Evolutionary conservation across 2,329 filamentous ascomycete genomes (phyloP).

Genomic region (Coniochaeta ligniaria): DNA sequence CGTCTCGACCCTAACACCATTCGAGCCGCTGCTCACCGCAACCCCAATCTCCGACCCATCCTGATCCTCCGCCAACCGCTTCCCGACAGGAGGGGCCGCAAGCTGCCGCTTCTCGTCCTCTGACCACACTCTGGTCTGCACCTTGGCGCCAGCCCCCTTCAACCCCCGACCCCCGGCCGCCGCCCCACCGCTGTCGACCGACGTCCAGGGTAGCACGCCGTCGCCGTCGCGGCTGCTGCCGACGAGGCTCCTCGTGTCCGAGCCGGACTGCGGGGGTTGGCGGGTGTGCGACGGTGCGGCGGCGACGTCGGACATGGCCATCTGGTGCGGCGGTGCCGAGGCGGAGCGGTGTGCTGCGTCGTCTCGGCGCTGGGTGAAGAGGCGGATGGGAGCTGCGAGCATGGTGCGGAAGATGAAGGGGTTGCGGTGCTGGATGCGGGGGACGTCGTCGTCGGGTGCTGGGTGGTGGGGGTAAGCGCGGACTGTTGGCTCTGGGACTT

Average conservation of each 20-base stretch:
- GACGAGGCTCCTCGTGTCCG: neutral
- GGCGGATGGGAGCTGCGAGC: neutral
- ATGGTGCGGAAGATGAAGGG: slow-evolving; percentile 10
- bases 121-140: neutral
- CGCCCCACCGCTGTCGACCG: neutral
- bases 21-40: neutral
- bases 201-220: neutral
- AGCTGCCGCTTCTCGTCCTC: neutral
- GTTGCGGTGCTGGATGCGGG: slow-evolving; percentile 6
- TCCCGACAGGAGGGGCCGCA: neutral
- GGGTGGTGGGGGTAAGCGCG: neutral
- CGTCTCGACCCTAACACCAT: slow-evolving; percentile 10
- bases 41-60: neutral
- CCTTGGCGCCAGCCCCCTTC: neutral
- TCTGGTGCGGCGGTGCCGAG: neutral
- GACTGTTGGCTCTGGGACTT: slow-evolving; percentile 5
- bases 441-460: slow-evolving; percentile 1
- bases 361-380: neutral
- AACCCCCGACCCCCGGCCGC: neutral
- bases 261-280: neutral
- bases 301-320: neutral
- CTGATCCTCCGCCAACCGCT: neutral
- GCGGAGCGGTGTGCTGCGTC: slow-evolving; percentile 4
- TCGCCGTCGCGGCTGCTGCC: neutral
- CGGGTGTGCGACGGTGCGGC: neutral